A percentile compares a stretch with the other conserved stretches of the same genome.
Conservation (phyloP, 2,329 filamentous ascomycete species). For the Magnaporthiopsis rhizophila region DNA sequence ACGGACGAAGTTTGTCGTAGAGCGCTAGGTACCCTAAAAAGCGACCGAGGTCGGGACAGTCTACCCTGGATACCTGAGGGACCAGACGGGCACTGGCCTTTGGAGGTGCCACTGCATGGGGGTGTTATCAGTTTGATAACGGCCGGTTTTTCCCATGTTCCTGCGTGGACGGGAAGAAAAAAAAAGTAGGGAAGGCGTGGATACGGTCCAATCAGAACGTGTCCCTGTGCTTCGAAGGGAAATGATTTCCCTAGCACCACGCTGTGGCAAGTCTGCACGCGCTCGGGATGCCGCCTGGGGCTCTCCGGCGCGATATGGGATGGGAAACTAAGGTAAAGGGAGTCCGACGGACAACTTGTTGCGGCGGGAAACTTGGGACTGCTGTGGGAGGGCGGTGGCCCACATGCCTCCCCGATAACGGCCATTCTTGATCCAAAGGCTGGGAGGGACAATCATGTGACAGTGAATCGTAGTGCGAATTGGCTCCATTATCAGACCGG, state of each 20-base stretch:
- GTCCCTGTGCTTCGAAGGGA: not conserved
- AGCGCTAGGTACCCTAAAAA: not conserved
- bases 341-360: not conserved
- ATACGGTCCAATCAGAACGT: not conserved
- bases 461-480: not conserved
- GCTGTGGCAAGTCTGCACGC: not conserved
- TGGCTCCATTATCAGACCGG: not conserved
- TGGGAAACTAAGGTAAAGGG: not conserved
- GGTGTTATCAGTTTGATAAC: not conserved
- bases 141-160: not conserved
- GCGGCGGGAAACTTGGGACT: not conserved
- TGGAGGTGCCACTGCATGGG: not conserved
- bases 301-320: not conserved
- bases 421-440: not conserved
- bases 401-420: not conserved
- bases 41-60: not conserved
- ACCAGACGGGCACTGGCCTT: not conserved
- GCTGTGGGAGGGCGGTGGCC: not conserved
- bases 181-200: not conserved
- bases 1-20: not conserved
- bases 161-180: not conserved
- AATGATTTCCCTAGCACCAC: not conserved
- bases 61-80: not conserved
- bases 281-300: not conserved
- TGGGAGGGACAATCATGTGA: not conserved